Evolutionary conservation across 73 alveolate species (phyloP), one percentile per base, ranked within the genome.

Genomic region (Loxodes magnus): DNA sequence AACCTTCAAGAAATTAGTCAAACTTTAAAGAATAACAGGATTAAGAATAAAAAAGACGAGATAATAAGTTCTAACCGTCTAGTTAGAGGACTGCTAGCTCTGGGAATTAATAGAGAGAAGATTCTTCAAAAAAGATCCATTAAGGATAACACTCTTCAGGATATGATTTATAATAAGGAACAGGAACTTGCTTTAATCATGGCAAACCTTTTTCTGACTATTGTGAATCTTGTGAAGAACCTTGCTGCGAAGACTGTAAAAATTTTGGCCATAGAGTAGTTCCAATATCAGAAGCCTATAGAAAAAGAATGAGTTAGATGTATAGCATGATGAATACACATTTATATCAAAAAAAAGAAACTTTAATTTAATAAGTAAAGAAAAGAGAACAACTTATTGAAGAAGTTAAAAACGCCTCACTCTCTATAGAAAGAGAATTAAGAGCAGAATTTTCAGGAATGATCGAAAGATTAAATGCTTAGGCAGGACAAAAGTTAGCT

Each of bases 381-480:
- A 46, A 24, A 46, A 24, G 22, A 20, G 50, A 46, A 46, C n/a
- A 7, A 9, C 7, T 37, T 5, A 16, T 46, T 14, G 59, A 12
- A 0, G 59, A 16, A 12, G 7, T 46, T 7, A 46, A 46, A 22
- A 10, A n/a, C 2, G 7, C 7, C 1, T 25, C 22, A 46, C 15
- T 9, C n/a, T n/a, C 22, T 20, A 46, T 46, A 25, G 59, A 46
- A 2, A 9, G 27, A 24, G 59, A 46, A 2, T 25, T 46, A 41
- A 46, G 27, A 46, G 50, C 43, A 0, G 59, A 46, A 24, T 46
- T 46, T 46, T 9, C 34, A 1, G 59, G 43, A 25, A 46, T 46
- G 59, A 46, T 25, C 2, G 59, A 46, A 46, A 46, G 59, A 23
- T 24, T 46, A 1, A 46, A 46, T 46, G 22, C 26, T 24, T 46